A percentile compares a stretch with the other conserved stretches of the same genome.
phyloP scores from a whole-genome alignment of 768 basidiomycete genomes.

The Pulveroboletus sp. region DNA sequence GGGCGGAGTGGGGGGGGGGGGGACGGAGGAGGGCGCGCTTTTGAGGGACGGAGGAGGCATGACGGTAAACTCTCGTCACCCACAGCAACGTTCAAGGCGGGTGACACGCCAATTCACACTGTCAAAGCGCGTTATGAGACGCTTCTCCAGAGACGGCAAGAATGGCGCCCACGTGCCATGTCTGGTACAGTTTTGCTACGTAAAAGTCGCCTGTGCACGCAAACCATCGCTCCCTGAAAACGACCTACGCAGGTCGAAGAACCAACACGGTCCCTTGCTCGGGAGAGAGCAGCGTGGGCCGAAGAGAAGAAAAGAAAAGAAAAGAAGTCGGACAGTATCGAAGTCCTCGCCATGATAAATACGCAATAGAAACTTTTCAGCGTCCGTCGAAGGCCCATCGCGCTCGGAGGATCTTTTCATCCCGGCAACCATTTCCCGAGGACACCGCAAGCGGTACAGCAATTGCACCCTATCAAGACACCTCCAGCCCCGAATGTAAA shows the following conservation, averaged over 20 bases:
- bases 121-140: slow-evolving; percentile 21
- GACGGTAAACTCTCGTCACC: slow-evolving; percentile 28
- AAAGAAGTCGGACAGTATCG: slow-evolving; percentile 1
- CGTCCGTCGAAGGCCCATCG: slow-evolving; percentile 14
- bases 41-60: slow-evolving; percentile 20
- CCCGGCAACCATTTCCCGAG: slow-evolving; percentile 14
- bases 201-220: neutral
- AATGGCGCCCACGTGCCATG: too few species aligned
- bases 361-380: slow-evolving; percentile 7
- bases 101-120: slow-evolving; percentile 27
- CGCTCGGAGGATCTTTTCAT: slow-evolving; percentile 15
- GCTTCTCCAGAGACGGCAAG: neutral
- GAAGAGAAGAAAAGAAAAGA: too few species aligned
- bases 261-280: too few species aligned
- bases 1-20: neutral
- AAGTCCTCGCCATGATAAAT: slow-evolving; percentile 18
- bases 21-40: slow-evolving; percentile 9
- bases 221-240: too few species aligned
- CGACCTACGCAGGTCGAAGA: too few species aligned
- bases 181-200: too few species aligned
- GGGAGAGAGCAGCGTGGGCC: too few species aligned
- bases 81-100: slow-evolving; percentile 20
- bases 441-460: slow-evolving; percentile 12
- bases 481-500: too few species aligned
- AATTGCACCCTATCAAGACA: neutral